Percentiles rank a stretch among this genome's conserved stretches.
Evolutionary conservation across 257 asterid species (phyloP).

Genomic region (Ballota nigra): DNA sequence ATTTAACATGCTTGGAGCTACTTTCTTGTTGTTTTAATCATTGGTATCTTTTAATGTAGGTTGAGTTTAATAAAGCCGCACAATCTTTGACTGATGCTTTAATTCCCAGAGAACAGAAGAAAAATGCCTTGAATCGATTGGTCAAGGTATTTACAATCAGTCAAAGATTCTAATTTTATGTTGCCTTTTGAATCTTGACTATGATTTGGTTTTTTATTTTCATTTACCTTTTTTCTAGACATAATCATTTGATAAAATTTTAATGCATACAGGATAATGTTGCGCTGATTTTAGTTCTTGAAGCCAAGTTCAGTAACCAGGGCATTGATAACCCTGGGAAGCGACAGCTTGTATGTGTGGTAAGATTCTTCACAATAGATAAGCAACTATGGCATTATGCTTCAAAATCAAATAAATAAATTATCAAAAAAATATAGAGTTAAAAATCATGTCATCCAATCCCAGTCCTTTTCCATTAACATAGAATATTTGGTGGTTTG

Average conservation of each 20-base stretch:
- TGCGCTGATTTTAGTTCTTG: constrained; percentile 87
- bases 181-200: background rate
- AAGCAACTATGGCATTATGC: background rate
- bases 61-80: constrained; percentile 97
- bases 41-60: constrained; percentile 43
- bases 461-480: background rate
- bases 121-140: constrained; percentile 77
- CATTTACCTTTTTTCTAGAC: background rate
- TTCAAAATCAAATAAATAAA: background rate
- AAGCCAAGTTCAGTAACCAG: constrained; percentile 83
- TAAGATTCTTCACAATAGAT: constrained; percentile 35
- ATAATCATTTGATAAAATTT: background rate
- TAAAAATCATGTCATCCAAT: background rate
- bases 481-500: background rate
- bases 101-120: constrained; percentile 80
- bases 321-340: constrained; percentile 78
- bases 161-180: background rate
- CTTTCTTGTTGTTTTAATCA: constrained; percentile 14
- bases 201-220: constrained; percentile 1
- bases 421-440: background rate
- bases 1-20: constrained; percentile 21
- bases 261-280: constrained; percentile 71
- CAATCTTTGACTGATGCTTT: constrained; percentile 91
- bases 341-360: constrained; percentile 98
- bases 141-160: constrained; percentile 53